phyloP scores from a whole-genome alignment of 306 rosid species.

The Trifolium fragiferum region DNA sequence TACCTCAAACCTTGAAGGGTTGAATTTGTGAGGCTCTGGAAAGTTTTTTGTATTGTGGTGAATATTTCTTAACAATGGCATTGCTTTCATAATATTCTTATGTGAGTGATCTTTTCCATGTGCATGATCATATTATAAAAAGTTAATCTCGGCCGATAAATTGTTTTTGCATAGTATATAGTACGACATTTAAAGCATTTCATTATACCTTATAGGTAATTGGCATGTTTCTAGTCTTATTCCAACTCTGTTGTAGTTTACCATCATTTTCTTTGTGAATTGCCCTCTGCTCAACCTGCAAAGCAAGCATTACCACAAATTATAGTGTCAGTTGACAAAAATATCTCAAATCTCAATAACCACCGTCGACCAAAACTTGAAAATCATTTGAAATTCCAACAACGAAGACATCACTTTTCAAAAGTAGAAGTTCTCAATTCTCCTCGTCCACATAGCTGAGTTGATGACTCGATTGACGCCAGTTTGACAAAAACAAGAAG shows the following conservation, averaged over 20 bases:
- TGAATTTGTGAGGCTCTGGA: slow-evolving; percentile 73
- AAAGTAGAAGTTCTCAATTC: neutral
- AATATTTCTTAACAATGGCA: slow-evolving; percentile 92
- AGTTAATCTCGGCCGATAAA: neutral
- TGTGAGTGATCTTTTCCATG: slow-evolving; percentile 18
- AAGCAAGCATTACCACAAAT: slow-evolving; percentile 41
- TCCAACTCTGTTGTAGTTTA: slow-evolving; percentile 63
- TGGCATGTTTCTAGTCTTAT: slow-evolving; percentile 76
- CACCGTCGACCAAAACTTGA: neutral
- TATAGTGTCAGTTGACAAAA: neutral
- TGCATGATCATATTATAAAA: neutral
- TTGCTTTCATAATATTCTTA: slow-evolving; percentile 56
- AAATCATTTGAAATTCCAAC: neutral
- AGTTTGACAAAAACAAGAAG: neutral
- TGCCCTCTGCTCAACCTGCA: slow-evolving; percentile 75
- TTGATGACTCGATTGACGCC: neutral
- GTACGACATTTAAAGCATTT: neutral
- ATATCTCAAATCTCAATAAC: neutral
- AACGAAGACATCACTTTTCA: neutral
- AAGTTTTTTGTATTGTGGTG: slow-evolving; percentile 86
- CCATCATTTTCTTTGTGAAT: slow-evolving; percentile 57
- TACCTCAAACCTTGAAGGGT: slow-evolving; percentile 95
- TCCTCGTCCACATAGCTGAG: neutral
- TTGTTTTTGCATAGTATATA: too few relatives aligned
- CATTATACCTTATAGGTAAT: slow-evolving; percentile 66